Evolutionary conservation across 192 early-diverging fungal species (phyloP).

Genomic region (Entomortierella beljakovae): DNA sequence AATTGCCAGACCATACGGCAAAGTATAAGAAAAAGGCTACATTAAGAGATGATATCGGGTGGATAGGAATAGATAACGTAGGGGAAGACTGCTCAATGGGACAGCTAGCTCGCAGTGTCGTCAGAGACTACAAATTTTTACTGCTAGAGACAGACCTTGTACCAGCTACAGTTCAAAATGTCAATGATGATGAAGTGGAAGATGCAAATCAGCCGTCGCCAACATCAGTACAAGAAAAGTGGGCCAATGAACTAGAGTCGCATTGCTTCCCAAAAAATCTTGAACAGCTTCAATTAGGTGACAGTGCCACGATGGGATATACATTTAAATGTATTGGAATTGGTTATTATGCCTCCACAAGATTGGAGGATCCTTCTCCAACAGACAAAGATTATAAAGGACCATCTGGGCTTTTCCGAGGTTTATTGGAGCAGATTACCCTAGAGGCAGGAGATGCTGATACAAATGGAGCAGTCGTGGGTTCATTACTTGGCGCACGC

Average conservation of each 20-base stretch:
- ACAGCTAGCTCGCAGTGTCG: slow-evolving; percentile 18
- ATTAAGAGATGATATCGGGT: slow-evolving; percentile 34
- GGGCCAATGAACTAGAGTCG: slow-evolving; percentile 16
- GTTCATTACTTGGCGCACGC: slow-evolving; percentile 61
- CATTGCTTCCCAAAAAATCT: slow-evolving; percentile 52
- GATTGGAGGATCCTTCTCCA: slow-evolving; percentile 24
- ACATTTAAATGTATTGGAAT: slow-evolving; percentile 64
- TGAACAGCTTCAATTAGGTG: slow-evolving; percentile 52
- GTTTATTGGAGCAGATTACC: slow-evolving; percentile 58
- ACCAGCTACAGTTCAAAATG: slow-evolving; percentile 14
- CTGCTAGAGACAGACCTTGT: slow-evolving; percentile 24
- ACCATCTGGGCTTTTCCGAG: slow-evolving; percentile 30
- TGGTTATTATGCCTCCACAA: slow-evolving; percentile 50
- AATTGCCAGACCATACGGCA: slow-evolving; percentile 4
- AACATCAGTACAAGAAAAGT: slow-evolving; percentile 27
- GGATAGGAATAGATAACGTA: slow-evolving; percentile 37
- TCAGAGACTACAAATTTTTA: slow-evolving; percentile 37
- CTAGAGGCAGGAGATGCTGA: slow-evolving; percentile 69
- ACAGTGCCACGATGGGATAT: slow-evolving; percentile 58
- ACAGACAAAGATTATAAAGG: slow-evolving; percentile 23
- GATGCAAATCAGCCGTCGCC: background rate
- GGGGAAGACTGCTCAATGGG: slow-evolving; percentile 19
- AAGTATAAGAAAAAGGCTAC: slow-evolving; percentile 4
- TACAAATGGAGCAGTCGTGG: slow-evolving; percentile 66
- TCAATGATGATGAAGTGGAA: background rate